Base-by-base conservation (phyloP, 1,139 yeast genomes). In the Hyphopichia buzzinii region DNA sequence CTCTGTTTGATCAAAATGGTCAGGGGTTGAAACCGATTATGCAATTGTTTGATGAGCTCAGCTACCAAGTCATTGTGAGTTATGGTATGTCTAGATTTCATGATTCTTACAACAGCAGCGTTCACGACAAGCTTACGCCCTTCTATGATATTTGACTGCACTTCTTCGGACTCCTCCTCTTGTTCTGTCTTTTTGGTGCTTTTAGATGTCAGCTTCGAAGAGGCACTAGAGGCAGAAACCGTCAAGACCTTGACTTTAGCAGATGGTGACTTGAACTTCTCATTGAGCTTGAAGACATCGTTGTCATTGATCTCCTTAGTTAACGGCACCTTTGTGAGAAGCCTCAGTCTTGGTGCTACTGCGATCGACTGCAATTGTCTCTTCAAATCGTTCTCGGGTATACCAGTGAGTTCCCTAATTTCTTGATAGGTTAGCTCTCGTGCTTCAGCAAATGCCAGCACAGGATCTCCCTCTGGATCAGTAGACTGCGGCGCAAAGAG, bases 101-200 rank as follows among this genome's bases (percentile, higher is more conserved):
- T 83, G 8, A 84, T 78, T 37, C 97, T 72, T 2, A 90, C 96
- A 39, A 90, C 77, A 0, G 96, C 95, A 0, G 97, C 97, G 51
- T 87, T 94, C 3, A 86, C 72, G 50, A 83, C 88, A 39, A 74
- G 71, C 44, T 78, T 65, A 34, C 80, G 59, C 16, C 78, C 79
- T 37, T 68, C 69, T 30, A 54, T 39, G 17, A 68, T 66, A 30
- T 56, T 55, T 2, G 48, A 43, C 37, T 58, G 59, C 2, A 67
- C 62, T 36, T 71, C 75, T 29, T 62, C 64, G 1, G 47, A 42
- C 37, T 67, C 75, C 33, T 61, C 66, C 23, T 67, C 58, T 42
- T 57, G 62, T 46, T 44, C 79, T 48, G 58, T 71, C 34, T 53
- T 56, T 70, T 30, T 59, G 30, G 39, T 58, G 64, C 47, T 64